phyloP scores from a whole-genome alignment of 2,329 filamentous ascomycete genomes.

The Sordariomycetes sp. region DNA sequence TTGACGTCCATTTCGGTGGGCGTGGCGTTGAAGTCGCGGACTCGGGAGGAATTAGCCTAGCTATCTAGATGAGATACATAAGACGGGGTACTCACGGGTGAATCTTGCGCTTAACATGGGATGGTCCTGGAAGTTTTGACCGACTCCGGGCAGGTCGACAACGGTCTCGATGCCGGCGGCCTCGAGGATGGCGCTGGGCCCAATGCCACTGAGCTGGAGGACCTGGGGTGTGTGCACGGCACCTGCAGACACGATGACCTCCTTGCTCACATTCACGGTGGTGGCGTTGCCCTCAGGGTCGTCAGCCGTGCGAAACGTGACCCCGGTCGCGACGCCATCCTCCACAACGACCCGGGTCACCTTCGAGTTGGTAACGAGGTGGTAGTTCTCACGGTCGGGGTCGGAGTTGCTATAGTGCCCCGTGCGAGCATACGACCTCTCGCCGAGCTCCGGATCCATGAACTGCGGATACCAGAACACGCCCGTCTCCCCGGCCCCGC shows the following conservation, averaged over 20 bases:
- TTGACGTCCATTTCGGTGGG: constrained; percentile 7
- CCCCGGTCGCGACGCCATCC: constrained; percentile 14
- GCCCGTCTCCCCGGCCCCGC: constrained; percentile 25
- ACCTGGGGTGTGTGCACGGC: constrained; percentile 39
- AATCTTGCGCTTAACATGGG: constrained; percentile 8
- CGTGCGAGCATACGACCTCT: constrained; percentile 26
- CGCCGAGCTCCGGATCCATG: constrained; percentile 22
- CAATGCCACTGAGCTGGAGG: constrained; percentile 39
- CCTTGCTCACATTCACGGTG: constrained; percentile 20
- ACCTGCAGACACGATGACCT: constrained; percentile 41
- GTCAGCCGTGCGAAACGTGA: constrained; percentile 11
- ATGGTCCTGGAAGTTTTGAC: constrained; percentile 47
- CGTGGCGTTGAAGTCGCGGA: constrained; percentile 12
- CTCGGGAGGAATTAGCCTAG: background rate
- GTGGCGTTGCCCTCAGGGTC: constrained; percentile 3
- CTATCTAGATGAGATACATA: background rate
- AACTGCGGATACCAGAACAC: constrained; percentile 31
- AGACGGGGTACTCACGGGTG: background rate
- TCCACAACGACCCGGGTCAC: constrained; percentile 13
- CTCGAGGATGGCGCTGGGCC: constrained; percentile 27
- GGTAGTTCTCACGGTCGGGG: constrained; percentile 14
- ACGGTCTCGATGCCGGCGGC: constrained; percentile 31
- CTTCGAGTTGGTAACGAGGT: constrained; percentile 13
- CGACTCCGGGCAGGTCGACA: constrained; percentile 43
- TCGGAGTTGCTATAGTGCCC: constrained; percentile 17